Evolutionary conservation across 2,329 filamentous ascomycete genomes (phyloP).

Genomic region (Fusarium aywerte): DNA sequence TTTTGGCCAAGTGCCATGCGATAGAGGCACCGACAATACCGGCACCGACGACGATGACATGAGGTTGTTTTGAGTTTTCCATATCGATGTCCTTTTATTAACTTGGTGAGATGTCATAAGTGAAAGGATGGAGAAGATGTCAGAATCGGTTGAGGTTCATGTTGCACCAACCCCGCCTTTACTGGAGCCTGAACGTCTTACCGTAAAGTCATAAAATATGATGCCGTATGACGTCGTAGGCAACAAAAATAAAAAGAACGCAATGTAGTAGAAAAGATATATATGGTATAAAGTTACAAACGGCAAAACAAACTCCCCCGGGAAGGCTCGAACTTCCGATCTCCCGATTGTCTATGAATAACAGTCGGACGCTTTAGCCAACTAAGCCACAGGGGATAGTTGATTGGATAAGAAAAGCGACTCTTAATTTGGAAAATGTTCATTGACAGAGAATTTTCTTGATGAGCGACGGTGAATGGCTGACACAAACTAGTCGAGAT

Average conservation of each 20-base stretch:
- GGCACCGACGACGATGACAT: conserved; percentile 29
- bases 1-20: conserved; percentile 25
- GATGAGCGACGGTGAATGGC: too few species aligned
- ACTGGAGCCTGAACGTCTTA: fast-evolving
- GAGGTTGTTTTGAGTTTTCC: background rate
- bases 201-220: background rate
- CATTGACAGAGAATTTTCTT: too few species aligned
- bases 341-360: conserved; percentile 45
- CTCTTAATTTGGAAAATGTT: too few species aligned
- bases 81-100: background rate
- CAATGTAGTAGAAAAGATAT: fast-evolving
- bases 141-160: background rate
- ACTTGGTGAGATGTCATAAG: background rate
- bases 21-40: conserved; percentile 33
- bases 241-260: fast-evolving
- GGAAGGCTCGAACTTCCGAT: conserved; percentile 48
- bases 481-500: too few species aligned
- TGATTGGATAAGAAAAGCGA: background rate
- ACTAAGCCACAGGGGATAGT: conserved; percentile 42
- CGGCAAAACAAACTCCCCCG: conserved; percentile 38
- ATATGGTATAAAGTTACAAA: too few species aligned
- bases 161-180: background rate
- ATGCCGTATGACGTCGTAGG: background rate
- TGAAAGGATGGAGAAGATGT: background rate
- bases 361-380: conserved; percentile 45